Base-by-base conservation (phyloP, 345 rosid genomes). In the Pelargonium nanum region DNA sequence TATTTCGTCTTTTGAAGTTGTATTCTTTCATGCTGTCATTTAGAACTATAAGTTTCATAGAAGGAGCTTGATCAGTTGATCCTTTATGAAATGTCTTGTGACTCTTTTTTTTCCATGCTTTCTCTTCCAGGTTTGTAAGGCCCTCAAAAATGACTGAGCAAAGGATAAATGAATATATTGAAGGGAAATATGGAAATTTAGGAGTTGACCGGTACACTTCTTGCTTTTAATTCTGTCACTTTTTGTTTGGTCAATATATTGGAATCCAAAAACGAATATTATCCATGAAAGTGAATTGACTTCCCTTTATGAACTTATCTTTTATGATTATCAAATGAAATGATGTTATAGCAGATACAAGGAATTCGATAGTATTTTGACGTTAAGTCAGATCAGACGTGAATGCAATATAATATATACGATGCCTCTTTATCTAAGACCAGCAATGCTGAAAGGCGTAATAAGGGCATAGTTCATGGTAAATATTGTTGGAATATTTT, bases 141-240 rank as follows among this genome's bases (percentile, higher is more conserved):
- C 98, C 98, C 21, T 60, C 85, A 54, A 76, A 82, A 72, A 86
- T 92, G 95, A 79, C 77, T 4, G 87, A 81, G 76, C 79, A 78
- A 68, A 85, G 88, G 63, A 71, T 82, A 58, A 83, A 83, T 59
- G 78, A 80, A 68, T 92, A 88, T 65, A 82, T 92, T 2, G 78
- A 74, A 70, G 93, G 87, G 71, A 91, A 92, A 77, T 92, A 88
- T 53, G 96, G 98, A 1, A 83, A 85, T 75, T 66, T 92, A 60
- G 93, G 98, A 59, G 92, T 92, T 70, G 89, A 92, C 64, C 78
- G 92, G 98, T 92, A 81, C 62, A 82, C 69, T 65, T 30, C 55
- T 64, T 20, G 24, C 53, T 60, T 24, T 16, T 62, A 30, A 57
- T 55, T 63, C 32, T 4, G 9, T 6, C 23, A 48, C 15, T 24